A percentile compares a stretch with the other conserved stretches of the same genome.
Conservation (phyloP, 371 early-diverging fungal genomes). For the Scutellospora calospora region DNA sequence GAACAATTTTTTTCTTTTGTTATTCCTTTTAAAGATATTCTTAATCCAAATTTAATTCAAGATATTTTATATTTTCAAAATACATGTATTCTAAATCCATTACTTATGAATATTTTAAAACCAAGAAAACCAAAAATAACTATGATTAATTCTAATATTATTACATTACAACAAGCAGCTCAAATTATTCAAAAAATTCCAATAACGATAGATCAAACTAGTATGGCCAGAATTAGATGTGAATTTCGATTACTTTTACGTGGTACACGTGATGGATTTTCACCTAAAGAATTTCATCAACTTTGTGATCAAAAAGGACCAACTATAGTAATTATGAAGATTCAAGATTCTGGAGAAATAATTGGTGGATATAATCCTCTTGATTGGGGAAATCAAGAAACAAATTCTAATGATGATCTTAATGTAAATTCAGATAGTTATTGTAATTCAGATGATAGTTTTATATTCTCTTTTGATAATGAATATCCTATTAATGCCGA, state of each 20-base stretch:
- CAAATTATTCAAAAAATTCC: not conserved
- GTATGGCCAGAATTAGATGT: not conserved
- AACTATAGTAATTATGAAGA: not conserved
- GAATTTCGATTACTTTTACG: conserved; percentile 28
- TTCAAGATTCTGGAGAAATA: not conserved
- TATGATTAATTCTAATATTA: not conserved
- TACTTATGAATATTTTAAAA: not conserved
- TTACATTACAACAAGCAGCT: not conserved
- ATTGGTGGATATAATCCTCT: conserved; percentile 33
- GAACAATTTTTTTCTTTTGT: not conserved
- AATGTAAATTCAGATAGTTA: too few species aligned
- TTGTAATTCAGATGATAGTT: not conserved
- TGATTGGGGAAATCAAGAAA: not conserved
- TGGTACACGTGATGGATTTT: conserved; percentile 25
- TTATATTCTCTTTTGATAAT: not conserved
- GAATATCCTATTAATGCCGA: too few species aligned
- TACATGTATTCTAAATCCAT: not conserved
- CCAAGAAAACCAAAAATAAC: not conserved
- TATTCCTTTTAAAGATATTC: not conserved
- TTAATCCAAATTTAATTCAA: not conserved
- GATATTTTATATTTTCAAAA: not conserved
- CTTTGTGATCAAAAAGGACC: not conserved
- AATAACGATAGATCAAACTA: not conserved
- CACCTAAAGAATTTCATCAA: not conserved
- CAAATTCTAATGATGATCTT: too few species aligned